Conservation (phyloP, 129 eudicot species). For the Escallonia rubra region DNA sequence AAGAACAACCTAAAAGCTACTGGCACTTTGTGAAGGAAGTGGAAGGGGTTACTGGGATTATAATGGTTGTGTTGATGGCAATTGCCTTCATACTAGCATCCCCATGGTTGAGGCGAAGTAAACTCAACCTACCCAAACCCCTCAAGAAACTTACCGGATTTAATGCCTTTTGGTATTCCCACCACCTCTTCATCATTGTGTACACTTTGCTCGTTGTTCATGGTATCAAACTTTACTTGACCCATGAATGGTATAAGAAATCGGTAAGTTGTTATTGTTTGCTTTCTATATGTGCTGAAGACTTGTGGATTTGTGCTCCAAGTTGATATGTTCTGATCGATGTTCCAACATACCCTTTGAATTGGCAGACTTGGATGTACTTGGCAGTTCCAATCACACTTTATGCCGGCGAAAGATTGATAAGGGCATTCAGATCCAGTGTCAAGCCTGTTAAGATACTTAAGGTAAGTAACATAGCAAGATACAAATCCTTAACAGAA, state of each 20-base stretch:
- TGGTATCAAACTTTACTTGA: constrained; percentile 69
- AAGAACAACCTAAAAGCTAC: constrained; percentile 46
- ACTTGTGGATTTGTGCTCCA: neutral
- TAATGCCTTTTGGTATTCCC: constrained; percentile 93
- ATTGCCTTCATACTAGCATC: constrained; percentile 81
- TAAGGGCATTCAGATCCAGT: constrained; percentile 63
- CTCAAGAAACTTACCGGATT: constrained; percentile 70
- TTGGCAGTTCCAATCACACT: constrained; percentile 58
- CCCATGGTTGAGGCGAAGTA: constrained; percentile 61
- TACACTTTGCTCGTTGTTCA: constrained; percentile 65
- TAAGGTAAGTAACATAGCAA: constrained; percentile 37
- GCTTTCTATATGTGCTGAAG: neutral
- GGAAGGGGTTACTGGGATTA: constrained; percentile 76
- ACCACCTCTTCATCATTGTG: constrained; percentile 77
- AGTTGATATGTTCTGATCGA: neutral
- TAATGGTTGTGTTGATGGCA: constrained; percentile 79
- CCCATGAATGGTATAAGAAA: constrained; percentile 57
- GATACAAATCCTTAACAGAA: neutral
- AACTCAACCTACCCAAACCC: constrained; percentile 39
- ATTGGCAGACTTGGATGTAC: constrained; percentile 87
- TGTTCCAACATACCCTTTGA: neutral
- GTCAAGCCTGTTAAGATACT: constrained; percentile 62
- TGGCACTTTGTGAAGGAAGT: constrained; percentile 60
- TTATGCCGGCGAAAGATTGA: constrained; percentile 66
- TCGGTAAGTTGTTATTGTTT: constrained; percentile 50